Conservation (phyloP, 495 filamentous ascomycete genomes). For the Darksidea phi region DNA sequence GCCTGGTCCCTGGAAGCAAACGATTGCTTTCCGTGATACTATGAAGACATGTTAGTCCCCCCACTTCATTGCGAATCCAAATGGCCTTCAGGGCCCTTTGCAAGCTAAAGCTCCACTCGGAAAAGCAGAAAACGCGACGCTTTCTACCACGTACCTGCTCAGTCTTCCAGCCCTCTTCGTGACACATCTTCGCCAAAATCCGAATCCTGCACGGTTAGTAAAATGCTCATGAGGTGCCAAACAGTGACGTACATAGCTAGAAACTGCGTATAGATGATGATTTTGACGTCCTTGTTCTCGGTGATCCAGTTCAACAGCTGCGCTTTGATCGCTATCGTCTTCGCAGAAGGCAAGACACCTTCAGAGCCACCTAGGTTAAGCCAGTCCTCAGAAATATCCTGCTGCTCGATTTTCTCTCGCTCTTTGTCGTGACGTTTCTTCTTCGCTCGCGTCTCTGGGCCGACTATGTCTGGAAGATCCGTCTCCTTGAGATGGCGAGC, state of each 20-base stretch:
- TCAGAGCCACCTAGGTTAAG: constrained; percentile 35
- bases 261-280: constrained; percentile 47
- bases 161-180: constrained; percentile 35
- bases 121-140: no score
- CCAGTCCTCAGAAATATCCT: constrained; percentile 38
- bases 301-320: constrained; percentile 43
- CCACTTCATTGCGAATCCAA: neutral
- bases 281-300: constrained; percentile 40
- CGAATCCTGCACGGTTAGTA: constrained; percentile 25
- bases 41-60: neutral
- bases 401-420: constrained; percentile 4
- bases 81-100: neutral
- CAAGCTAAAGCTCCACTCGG: no score
- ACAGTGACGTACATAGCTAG: constrained; percentile 28
- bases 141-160: constrained; percentile 26
- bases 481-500: constrained; percentile 11
- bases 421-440: constrained; percentile 9
- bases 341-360: constrained; percentile 41
- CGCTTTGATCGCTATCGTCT: constrained; percentile 43
- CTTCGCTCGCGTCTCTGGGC: constrained; percentile 6
- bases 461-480: neutral
- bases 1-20: constrained; percentile 33
- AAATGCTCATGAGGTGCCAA: neutral
- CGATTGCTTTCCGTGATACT: constrained; percentile 30
- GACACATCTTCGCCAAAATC: constrained; percentile 40